A percentile compares a stretch with the other conserved stretches of the same genome.
Evolutionary conservation across 495 filamentous ascomycete genomes (phyloP).

Genomic region (Aspergillus steynii): DNA sequence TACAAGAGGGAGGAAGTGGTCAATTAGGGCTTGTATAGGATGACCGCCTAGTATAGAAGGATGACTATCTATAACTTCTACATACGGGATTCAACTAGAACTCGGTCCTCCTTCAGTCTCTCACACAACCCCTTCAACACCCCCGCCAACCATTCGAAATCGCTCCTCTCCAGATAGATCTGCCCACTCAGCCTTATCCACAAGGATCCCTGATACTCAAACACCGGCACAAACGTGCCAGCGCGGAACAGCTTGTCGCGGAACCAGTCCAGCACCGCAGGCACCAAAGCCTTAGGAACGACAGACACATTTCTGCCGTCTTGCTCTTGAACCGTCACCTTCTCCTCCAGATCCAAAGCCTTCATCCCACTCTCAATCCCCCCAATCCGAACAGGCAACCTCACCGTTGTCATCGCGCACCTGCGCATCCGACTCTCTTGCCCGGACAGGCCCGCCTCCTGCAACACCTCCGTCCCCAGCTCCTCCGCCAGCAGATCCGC

Average conservation of each 20-base stretch:
- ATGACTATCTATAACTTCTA: neutral
- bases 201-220: slow-evolving; percentile 55
- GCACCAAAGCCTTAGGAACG: slow-evolving; percentile 35
- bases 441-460: slow-evolving; percentile 33
- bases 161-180: slow-evolving; percentile 72
- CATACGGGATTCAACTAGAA: neutral
- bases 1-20: slow-evolving; percentile 2
- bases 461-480: slow-evolving; percentile 70
- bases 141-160: slow-evolving; percentile 72
- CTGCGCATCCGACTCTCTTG: slow-evolving; percentile 54
- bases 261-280: slow-evolving; percentile 40
- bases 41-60: neutral
- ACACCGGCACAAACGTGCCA: slow-evolving; percentile 69
- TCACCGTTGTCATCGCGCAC: slow-evolving; percentile 67
- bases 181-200: slow-evolving; percentile 79
- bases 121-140: slow-evolving; percentile 62
- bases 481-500: slow-evolving; percentile 57
- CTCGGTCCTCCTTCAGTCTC: slow-evolving; percentile 54
- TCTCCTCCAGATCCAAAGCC: neutral
- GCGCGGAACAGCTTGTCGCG: neutral
- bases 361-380: neutral
- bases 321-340: neutral
- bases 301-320: slow-evolving; percentile 18
- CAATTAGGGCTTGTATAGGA: neutral
- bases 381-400: slow-evolving; percentile 61